Percentiles rank a stretch among this genome's conserved stretches.
phyloP scores from a whole-genome alignment of 257 asterid genomes.

The Solanum neorickii region DNA sequence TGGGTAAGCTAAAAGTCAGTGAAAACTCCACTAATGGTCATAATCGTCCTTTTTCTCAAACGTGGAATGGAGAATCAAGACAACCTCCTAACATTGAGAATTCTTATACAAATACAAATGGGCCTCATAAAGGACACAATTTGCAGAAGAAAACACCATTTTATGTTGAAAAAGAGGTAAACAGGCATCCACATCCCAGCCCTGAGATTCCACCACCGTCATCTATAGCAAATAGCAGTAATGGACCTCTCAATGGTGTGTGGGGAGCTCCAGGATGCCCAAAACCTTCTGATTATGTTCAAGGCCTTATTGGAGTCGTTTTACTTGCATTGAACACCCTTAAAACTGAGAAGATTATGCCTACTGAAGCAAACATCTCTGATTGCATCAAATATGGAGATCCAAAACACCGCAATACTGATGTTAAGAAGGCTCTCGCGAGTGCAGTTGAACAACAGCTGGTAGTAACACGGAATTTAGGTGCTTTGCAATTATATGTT shows the following conservation, averaged over 20 bases:
- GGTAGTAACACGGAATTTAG: slow-evolving; percentile 53
- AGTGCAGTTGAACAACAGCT: slow-evolving; percentile 76
- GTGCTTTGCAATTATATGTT: slow-evolving; percentile 50
- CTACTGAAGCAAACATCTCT: slow-evolving; percentile 67
- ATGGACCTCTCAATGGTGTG: slow-evolving; percentile 24
- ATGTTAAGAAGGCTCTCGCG: slow-evolving; percentile 76
- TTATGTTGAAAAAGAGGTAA: slow-evolving; percentile 28
- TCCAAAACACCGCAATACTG: slow-evolving; percentile 53
- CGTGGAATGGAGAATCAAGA: slow-evolving; percentile 41
- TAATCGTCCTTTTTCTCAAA: slow-evolving; percentile 12
- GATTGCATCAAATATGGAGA: slow-evolving; percentile 76
- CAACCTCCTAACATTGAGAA: slow-evolving; percentile 29
- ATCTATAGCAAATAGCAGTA: slow-evolving; percentile 24
- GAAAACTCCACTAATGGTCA: slow-evolving; percentile 19
- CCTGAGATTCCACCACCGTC: slow-evolving; percentile 32
- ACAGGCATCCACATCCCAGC: slow-evolving; percentile 24
- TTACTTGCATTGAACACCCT: slow-evolving; percentile 77
- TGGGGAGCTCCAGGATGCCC: slow-evolving; percentile 72
- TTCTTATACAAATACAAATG: slow-evolving; percentile 15
- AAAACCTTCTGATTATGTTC: slow-evolving; percentile 58
- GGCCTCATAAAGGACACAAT: slow-evolving; percentile 38
- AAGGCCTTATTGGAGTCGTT: slow-evolving; percentile 69
- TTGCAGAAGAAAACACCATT: slow-evolving; percentile 26
- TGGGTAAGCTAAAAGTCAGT: slow-evolving; percentile 18
- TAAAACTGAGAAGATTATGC: slow-evolving; percentile 71